phyloP scores from a whole-genome alignment of 1,284 basidiomycete genomes.

The Irpex lacteus region DNA sequence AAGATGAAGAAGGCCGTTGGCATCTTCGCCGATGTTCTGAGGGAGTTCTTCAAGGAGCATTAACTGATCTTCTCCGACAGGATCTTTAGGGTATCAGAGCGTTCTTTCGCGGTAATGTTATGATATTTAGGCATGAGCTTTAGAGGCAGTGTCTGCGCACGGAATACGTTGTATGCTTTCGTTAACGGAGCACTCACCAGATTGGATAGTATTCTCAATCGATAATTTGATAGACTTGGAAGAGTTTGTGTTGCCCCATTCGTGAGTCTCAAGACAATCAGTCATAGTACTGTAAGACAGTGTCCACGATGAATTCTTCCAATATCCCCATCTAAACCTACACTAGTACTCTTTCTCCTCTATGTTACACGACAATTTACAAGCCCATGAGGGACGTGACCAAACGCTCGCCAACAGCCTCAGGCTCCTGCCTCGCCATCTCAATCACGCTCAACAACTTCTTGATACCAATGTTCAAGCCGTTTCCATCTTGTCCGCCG shows the following conservation, averaged over 20 bases:
- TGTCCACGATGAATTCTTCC: background rate
- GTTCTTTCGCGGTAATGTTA: background rate
- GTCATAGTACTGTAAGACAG: too few species aligned
- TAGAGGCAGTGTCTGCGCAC: background rate
- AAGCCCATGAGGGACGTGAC: constrained; percentile 67
- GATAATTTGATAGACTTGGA: too few species aligned
- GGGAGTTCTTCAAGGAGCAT: constrained; percentile 29
- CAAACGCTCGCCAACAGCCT: constrained; percentile 74
- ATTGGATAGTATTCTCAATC: background rate
- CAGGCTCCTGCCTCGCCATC: constrained; percentile 95
- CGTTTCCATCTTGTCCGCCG: constrained; percentile 33
- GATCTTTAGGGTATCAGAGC: background rate
- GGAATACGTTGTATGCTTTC: background rate
- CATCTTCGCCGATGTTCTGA: constrained; percentile 28
- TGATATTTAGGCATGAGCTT: background rate
- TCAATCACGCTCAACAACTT: constrained; percentile 90
- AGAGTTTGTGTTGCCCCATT: too few species aligned
- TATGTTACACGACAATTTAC: background rate
- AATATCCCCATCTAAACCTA: background rate
- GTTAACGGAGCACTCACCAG: background rate
- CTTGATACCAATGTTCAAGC: constrained; percentile 88
- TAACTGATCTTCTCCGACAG: background rate
- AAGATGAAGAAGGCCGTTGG: constrained; percentile 28
- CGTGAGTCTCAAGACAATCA: too few species aligned
- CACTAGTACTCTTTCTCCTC: background rate